These are phyloP conservation scores for Neurospora sp. DNA, from an alignment of 495 filamentous ascomycete genomes.

Conservation along the genomic window DNA sequence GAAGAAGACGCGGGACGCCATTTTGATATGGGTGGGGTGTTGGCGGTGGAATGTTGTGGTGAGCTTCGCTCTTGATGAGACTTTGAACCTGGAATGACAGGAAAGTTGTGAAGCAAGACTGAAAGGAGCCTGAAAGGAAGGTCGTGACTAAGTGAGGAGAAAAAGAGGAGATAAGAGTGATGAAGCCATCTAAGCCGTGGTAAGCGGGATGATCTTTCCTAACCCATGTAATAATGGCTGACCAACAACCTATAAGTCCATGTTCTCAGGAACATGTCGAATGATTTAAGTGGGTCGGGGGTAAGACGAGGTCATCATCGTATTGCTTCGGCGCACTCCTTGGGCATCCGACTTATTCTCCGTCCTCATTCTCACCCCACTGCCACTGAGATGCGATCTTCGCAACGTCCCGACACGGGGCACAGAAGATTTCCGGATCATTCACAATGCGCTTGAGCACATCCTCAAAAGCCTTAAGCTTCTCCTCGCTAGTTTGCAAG, in stretches of 20 bases:
- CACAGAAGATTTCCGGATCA: constrained; percentile 18
- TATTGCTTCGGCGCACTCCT: not conserved
- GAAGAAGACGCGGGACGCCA: not conserved
- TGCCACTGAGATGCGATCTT: constrained; percentile 9
- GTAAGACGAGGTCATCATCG: not conserved
- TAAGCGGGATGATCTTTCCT: not conserved
- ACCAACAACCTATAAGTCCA: not conserved
- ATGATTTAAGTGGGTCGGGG: not conserved
- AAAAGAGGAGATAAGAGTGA: not conserved
- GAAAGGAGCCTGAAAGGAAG: not conserved
- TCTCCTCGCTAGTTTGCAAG: constrained; percentile 17
- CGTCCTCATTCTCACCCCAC: constrained; percentile 1
- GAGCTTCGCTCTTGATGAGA: not conserved
- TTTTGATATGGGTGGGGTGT: not conserved
- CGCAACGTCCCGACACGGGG: constrained; percentile 18
- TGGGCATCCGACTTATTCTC: not conserved
- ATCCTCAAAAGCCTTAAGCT: constrained; percentile 15
- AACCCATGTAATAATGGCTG: not conserved
- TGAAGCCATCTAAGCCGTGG: not conserved
- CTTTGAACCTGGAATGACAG: not conserved
- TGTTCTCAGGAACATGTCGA: not conserved
- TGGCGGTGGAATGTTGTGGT: not conserved
- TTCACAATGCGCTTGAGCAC: constrained; percentile 11
- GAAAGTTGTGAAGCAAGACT: not conserved
- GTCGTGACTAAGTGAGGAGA: not conserved